Base-by-base conservation (phyloP, 2,329 filamentous ascomycete genomes). In the Ophiostoma novo-ulmi region DNA sequence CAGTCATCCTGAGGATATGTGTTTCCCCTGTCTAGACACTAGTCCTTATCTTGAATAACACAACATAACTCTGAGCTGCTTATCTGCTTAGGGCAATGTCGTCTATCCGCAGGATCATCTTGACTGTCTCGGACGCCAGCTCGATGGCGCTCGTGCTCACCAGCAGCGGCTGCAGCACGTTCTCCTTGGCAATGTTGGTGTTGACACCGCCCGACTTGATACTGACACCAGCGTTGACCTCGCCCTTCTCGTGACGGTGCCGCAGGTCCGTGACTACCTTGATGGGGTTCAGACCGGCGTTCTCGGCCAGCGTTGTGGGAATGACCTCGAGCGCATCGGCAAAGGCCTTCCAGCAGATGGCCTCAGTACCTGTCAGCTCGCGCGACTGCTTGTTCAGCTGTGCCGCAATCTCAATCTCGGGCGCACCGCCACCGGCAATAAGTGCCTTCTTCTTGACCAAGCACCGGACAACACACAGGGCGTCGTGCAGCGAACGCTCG, bases 371-470 rank as follows among this genome's bases (percentile, higher is more conserved):
- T 0, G 90, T 89, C 72, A 97, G 85, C 76, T 90, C 89, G 75
- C 94, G 91, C 10, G 94, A 88, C 78, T 92, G 91, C 81, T 92
- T 90, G 71, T 91, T 88, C 44, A 99, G 87, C 77, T 92, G 87
- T 70, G 95, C 91, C 31, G 95, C 92, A 76, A 99, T 94, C 82
- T 98, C 94, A 77, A 98, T 96, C 81, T 99, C 95, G 36, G 95
- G 92, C 1, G 95, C 95, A 79, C 95, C 95, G 77, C 95, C 95
- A 80, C 95, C 95, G 17, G 96, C 94, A 77, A 99, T 97, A 71
- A 99, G 88, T n/a, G 95, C 95, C 83, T 96, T 97, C 88, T 98
- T 99, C 89, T 99, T 99, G 76, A 99, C 95, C 73, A 99, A 83
- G 79, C 95, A 99, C 76, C 95, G 91, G 76, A 99, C 94, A 68